Evolutionary conservation across 2,329 filamentous ascomycete genomes (phyloP), one percentile per base, ranked within the genome.

Genomic region (Keithomyces neogunnii): DNA sequence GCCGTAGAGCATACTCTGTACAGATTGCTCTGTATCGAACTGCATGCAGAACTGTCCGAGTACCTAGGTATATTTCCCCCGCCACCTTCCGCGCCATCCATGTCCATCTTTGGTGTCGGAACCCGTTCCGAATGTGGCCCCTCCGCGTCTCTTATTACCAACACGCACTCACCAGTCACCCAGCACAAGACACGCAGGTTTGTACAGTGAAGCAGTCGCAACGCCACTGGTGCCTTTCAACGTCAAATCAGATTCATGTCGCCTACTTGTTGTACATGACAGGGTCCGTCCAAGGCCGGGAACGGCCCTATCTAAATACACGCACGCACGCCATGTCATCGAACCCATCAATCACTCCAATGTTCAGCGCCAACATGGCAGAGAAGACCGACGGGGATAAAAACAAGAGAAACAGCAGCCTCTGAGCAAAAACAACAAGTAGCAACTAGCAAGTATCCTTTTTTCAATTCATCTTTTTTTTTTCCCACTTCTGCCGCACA

Each of bases 251-350:
- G 29, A 44, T 49, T 19, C 40, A 36, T 49, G 11, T 45, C 43
- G 40, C 48, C 48, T 39, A 45, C 47, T 31, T 51, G 38, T 51
- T 44, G 39, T 47, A 51, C 49, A 51, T 47, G 49, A 31, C 49
- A 51, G 45, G 31, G 45, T 44, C 33, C 43, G 49, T 47, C 31
- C 49, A 47, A 51, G 49, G 45, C 49, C 38, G 29, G 49, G 13
- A 48, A 48, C 35, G 32, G n/a, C 39, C 50, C 40, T 45, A 51
- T 51, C 11, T 51, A 51, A 47, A 51, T 48, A 45, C 46, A 43
- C 35, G 32, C 46, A 43, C 35, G 32, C 45, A 36, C 32, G 50
- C 33, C 49, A 51, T 48, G 45, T 51, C 32, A 30, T 48, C 26
- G 13, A 51, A 32, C 36, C 38, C 36, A 19, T 46, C 43, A 40